Evolutionary conservation across 2,329 filamentous ascomycete genomes (phyloP).

Genomic region (Lachnellula hyalina): DNA sequence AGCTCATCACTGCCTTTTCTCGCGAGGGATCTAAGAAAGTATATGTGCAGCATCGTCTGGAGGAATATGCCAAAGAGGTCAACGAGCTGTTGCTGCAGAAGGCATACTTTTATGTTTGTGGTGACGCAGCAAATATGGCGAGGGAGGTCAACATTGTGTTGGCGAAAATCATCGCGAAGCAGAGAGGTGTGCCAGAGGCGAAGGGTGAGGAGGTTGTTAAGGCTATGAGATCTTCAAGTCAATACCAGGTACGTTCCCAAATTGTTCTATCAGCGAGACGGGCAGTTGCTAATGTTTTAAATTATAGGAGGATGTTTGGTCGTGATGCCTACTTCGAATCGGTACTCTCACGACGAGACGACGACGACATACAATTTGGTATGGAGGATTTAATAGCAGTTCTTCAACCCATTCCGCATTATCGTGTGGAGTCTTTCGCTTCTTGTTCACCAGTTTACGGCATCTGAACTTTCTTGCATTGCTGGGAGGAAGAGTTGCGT

Average conservation of each 20-base stretch:
- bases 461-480: not conserved
- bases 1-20: constrained; percentile 93
- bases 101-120: constrained; percentile 96
- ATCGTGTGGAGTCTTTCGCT: not conserved
- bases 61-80: constrained; percentile 76
- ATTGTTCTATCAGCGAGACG: not conserved
- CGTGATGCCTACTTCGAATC: not conserved
- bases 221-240: constrained; percentile 88
- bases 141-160: constrained; percentile 87
- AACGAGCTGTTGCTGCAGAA: constrained; percentile 81
- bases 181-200: constrained; percentile 73
- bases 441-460: not conserved
- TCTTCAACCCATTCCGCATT: not conserved
- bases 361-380: constrained; percentile 1
- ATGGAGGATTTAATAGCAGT: not conserved
- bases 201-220: constrained; percentile 97
- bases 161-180: constrained; percentile 76
- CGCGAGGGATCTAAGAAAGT: constrained; percentile 82
- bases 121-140: constrained; percentile 96
- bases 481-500: not conserved
- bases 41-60: constrained; percentile 90
- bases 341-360: not conserved
- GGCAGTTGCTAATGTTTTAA: constrained; percentile 3
- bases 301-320: constrained; percentile 65
- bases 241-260: constrained; percentile 71